phyloP scores from a whole-genome alignment of 306 rosid genomes.

The Senna tora region DNA sequence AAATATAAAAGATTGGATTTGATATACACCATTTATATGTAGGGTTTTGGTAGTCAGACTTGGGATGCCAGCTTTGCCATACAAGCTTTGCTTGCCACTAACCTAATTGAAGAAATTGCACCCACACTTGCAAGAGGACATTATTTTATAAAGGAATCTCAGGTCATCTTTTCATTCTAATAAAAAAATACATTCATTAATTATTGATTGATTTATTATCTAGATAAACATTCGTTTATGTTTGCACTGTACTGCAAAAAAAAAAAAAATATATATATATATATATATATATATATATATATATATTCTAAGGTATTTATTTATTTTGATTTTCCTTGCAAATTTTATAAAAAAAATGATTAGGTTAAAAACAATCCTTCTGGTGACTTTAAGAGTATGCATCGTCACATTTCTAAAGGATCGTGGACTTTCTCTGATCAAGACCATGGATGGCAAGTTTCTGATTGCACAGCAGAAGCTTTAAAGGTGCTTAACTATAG shows the following conservation, averaged over 20 bases:
- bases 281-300: no score
- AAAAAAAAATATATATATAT: no score
- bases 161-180: background rate
- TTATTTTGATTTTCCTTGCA: no score
- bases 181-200: no score
- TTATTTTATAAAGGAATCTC: slow-evolving; percentile 3
- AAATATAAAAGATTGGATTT: background rate
- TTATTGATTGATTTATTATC: background rate
- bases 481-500: background rate
- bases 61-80: background rate
- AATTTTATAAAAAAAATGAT: background rate
- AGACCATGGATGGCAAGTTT: slow-evolving; percentile 1
- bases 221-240: background rate
- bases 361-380: background rate
- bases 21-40: background rate
- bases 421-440: background rate
- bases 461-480: background rate
- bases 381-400: background rate
- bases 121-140: background rate
- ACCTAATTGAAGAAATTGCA: background rate
- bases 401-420: background rate
- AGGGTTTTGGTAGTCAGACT: background rate
- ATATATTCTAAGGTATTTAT: no score
- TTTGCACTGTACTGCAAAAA: no score
- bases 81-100: background rate